These are phyloP conservation scores for Ophiocordyceps polyrhachis-furcata DNA, from an alignment of 2,329 filamentous ascomycete genomes.

Conservation along the genomic window DNA sequence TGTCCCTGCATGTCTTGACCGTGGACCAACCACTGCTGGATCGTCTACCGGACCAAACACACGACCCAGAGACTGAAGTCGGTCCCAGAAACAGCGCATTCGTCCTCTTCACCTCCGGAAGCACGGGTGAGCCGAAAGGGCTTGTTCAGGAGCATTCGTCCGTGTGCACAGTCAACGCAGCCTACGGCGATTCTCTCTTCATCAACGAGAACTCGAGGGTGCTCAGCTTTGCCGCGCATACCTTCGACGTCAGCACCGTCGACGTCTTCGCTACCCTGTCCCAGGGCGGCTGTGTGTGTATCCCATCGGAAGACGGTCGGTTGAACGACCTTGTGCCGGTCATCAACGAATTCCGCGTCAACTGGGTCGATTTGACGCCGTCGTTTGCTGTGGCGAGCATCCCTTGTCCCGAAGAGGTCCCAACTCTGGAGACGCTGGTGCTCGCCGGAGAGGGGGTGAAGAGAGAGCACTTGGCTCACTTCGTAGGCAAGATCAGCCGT, in stretches of 20 bases:
- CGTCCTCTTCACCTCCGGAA: slow-evolving; percentile 32
- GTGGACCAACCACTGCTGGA: not conserved
- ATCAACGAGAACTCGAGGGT: slow-evolving; percentile 3
- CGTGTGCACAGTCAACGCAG: slow-evolving; percentile 2
- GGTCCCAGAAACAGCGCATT: not conserved
- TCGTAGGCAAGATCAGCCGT: not conserved
- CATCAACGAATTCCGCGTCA: slow-evolving; percentile 2
- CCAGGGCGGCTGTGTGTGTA: slow-evolving; percentile 6
- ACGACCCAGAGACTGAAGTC: slow-evolving; percentile 1
- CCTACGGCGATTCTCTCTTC: slow-evolving; percentile 1
- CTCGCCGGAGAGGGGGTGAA: slow-evolving; percentile 2
- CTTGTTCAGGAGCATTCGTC: slow-evolving; percentile 1
- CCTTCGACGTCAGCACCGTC: slow-evolving; percentile 6
- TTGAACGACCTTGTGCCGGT: slow-evolving; percentile 4
- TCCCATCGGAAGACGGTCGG: slow-evolving; percentile 5
- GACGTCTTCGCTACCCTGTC: slow-evolving; percentile 6
- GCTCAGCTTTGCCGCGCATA: slow-evolving; percentile 6
- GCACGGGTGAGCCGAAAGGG: slow-evolving; percentile 33
- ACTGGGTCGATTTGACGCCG: slow-evolving; percentile 3
- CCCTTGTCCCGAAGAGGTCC: not conserved
- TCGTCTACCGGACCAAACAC: slow-evolving; percentile 1
- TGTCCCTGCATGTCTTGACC: not conserved
- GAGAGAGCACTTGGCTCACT: not conserved
- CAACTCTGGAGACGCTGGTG: slow-evolving; percentile 1
- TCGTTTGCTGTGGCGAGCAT: slow-evolving; percentile 4